These are phyloP conservation scores for Candida incommunis DNA, from an alignment of 805 yeast species.

Conservation along the genomic window DNA sequence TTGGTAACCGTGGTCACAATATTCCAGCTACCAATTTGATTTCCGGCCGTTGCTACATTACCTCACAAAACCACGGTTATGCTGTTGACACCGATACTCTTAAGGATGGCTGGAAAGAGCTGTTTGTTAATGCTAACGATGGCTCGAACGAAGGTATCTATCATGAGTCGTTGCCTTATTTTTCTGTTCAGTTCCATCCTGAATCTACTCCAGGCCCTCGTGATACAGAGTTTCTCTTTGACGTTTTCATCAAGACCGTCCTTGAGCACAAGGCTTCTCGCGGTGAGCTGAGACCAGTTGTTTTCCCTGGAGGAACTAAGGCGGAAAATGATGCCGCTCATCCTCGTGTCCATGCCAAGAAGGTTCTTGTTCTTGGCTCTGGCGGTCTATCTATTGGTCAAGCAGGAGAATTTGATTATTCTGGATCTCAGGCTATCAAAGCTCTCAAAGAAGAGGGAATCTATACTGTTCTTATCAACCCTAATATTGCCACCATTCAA, in stretches of 20 bases:
- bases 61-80: conserved; percentile 97
- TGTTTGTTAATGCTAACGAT: conserved; percentile 91
- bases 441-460: conserved; percentile 87
- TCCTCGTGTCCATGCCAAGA: conserved; percentile 76
- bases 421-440: conserved; percentile 92
- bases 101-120: conserved; percentile 74
- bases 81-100: conserved; percentile 83
- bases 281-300: conserved; percentile 45
- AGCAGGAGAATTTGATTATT: conserved; percentile 96
- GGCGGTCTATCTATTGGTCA: conserved; percentile 97
- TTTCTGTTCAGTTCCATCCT: conserved; percentile 98
- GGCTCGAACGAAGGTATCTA: conserved; percentile 98
- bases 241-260: conserved; percentile 77
- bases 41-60: conserved; percentile 94
- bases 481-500: conserved; percentile 94
- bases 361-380: conserved; percentile 87
- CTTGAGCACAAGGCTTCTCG: conserved; percentile 33
- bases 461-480: conserved; percentile 75
- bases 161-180: conserved; percentile 73
- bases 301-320: conserved; percentile 78
- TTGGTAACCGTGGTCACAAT: conserved; percentile 99
- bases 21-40: conserved; percentile 85
- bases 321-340: conserved; percentile 62
- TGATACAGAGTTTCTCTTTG: conserved; percentile 95
- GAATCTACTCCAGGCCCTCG: conserved; percentile 99